Evolutionary conservation across 129 eudicot species (phyloP).

Genomic region (Logfia minima): DNA sequence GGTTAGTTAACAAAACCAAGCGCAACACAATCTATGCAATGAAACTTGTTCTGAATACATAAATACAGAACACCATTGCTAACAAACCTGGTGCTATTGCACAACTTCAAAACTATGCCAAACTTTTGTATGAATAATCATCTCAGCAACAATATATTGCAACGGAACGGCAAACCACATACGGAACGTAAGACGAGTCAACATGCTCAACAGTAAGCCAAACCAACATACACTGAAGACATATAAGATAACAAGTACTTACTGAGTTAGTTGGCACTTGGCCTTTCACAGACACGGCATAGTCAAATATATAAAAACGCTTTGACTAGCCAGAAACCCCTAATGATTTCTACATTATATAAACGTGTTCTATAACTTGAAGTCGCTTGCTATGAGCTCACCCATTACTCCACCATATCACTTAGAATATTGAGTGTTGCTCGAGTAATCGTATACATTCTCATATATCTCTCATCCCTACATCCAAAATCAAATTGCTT

Average conservation of each 20-base stretch:
- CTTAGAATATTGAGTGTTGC: conserved; percentile 29
- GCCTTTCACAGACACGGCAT: neutral
- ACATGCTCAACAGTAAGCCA: neutral
- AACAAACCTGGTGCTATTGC: neutral
- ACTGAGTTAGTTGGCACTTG: neutral
- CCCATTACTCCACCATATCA: neutral
- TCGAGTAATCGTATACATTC: conserved; percentile 32
- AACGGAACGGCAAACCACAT: neutral
- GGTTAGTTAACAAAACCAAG: no score
- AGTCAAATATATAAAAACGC: neutral
- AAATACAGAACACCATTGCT: neutral
- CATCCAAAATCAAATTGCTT: conserved; percentile 11
- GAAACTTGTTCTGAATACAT: neutral
- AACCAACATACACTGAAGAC: neutral
- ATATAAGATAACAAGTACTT: neutral
- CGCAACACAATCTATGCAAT: neutral
- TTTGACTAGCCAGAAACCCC: neutral
- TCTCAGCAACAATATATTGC: neutral
- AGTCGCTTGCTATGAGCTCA: neutral
- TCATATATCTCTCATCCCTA: conserved; percentile 10
- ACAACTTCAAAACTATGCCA: no score
- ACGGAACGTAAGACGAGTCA: neutral
- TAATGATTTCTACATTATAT: neutral
- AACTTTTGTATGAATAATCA: neutral
- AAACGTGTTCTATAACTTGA: neutral